phyloP scores from a whole-genome alignment of 2,329 filamentous ascomycete genomes.

The Tricladium varicosporioides region DNA sequence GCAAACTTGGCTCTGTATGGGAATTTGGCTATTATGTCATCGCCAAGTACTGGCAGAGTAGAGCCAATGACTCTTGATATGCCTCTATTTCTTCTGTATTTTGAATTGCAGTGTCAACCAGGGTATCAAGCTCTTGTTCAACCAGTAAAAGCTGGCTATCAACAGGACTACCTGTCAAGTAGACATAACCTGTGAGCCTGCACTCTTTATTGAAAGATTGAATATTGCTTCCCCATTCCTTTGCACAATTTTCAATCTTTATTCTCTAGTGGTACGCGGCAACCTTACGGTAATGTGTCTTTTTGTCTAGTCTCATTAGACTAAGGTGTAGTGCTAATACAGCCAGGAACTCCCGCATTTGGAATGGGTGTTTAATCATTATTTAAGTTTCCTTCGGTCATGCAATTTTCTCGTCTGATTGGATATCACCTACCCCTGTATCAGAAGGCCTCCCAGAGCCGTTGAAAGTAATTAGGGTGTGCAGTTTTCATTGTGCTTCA shows the following conservation, averaged over 20 bases:
- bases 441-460: no score
- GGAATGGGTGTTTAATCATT: background rate
- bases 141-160: background rate
- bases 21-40: background rate
- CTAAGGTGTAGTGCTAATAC: background rate
- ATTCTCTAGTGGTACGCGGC: background rate
- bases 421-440: background rate
- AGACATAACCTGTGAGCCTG: background rate
- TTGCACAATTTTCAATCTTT: background rate
- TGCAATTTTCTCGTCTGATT: background rate
- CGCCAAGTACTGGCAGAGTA: background rate
- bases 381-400: background rate
- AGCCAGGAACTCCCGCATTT: background rate
- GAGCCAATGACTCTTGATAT: background rate
- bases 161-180: background rate
- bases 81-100: background rate
- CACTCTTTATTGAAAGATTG: background rate
- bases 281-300: background rate
- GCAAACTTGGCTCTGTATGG: background rate
- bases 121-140: background rate
- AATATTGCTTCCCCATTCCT: background rate
- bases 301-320: background rate
- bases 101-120: background rate
- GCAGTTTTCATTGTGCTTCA: background rate
- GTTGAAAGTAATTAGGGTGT: background rate